Conservation (phyloP, 371 early-diverging fungal genomes). For the Spraguea lophii region DNA sequence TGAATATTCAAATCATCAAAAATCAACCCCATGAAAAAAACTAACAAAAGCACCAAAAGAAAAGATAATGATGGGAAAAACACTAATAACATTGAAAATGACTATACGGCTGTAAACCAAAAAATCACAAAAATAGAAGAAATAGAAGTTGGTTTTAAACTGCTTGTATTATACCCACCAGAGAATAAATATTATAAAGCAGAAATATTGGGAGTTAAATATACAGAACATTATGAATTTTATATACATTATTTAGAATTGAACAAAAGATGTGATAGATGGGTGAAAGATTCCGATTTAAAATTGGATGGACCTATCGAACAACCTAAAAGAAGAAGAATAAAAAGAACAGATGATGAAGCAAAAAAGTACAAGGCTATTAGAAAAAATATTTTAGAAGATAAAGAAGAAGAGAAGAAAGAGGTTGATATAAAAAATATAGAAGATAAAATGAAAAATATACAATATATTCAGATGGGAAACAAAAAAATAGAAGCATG, state of each 20-base stretch:
- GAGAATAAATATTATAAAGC: constrained; percentile 52
- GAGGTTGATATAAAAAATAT: neutral
- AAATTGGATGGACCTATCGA: constrained; percentile 52
- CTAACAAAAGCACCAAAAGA: too few species aligned
- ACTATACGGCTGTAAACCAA: too few species aligned
- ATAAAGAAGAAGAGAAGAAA: constrained; percentile 12
- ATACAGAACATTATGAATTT: constrained; percentile 50
- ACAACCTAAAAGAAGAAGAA: constrained; percentile 46
- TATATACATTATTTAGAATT: constrained; percentile 91
- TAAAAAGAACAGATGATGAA: constrained; percentile 46
- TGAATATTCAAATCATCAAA: too few species aligned
- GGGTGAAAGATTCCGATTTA: constrained; percentile 59
- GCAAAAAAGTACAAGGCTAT: constrained; percentile 6
- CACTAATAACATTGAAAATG: too few species aligned
- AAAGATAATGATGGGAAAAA: too few species aligned
- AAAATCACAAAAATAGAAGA: constrained; percentile 9
- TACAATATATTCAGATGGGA: constrained; percentile 61
- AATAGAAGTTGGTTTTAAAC: constrained; percentile 51
- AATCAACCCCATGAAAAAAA: too few species aligned
- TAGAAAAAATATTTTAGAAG: neutral
- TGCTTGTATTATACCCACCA: constrained; percentile 52
- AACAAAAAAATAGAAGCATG: constrained; percentile 65
- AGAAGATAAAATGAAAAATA: constrained; percentile 58
- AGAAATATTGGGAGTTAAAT: constrained; percentile 62
- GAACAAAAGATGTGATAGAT: constrained; percentile 94